Conservation (phyloP, 2,329 filamentous ascomycete genomes). For the Aspergillaceae sp. region DNA sequence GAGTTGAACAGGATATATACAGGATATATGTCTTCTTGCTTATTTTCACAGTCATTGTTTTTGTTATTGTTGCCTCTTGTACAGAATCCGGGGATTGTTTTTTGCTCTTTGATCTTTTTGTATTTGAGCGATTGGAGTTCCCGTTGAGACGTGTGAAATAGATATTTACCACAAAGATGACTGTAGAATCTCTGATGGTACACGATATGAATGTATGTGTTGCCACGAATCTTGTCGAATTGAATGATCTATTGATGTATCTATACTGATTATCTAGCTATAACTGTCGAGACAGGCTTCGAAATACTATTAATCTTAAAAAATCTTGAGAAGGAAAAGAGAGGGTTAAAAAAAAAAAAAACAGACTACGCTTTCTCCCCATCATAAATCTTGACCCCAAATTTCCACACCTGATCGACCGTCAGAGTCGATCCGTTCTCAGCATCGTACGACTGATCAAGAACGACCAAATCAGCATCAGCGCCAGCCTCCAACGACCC, state of each 20-base stretch:
- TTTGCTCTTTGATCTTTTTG: neutral
- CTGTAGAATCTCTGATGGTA: neutral
- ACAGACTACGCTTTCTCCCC: conserved; percentile 15
- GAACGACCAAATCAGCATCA: conserved; percentile 35
- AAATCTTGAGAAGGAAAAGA: conserved; percentile 7
- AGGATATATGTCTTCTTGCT: neutral
- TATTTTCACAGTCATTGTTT: neutral
- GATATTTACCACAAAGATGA: neutral
- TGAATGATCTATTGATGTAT: neutral
- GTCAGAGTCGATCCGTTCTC: conserved; percentile 24
- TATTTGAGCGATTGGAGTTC: neutral
- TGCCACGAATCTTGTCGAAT: neutral
- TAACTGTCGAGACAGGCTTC: neutral
- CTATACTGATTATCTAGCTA: neutral
- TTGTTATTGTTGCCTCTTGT: neutral
- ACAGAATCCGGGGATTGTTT: neutral
- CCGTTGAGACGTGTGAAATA: neutral
- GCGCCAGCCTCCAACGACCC: conserved; percentile 31
- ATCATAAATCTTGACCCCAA: conserved; percentile 34
- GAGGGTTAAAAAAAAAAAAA: conserved; percentile 6
- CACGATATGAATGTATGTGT: neutral
- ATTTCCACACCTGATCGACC: conserved; percentile 38
- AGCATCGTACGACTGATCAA: conserved; percentile 26
- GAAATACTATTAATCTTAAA: neutral
- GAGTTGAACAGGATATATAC: neutral